Evolutionary conservation across 2,329 filamentous ascomycete species (phyloP).

Genomic region (Hirsutella thompsonii): DNA sequence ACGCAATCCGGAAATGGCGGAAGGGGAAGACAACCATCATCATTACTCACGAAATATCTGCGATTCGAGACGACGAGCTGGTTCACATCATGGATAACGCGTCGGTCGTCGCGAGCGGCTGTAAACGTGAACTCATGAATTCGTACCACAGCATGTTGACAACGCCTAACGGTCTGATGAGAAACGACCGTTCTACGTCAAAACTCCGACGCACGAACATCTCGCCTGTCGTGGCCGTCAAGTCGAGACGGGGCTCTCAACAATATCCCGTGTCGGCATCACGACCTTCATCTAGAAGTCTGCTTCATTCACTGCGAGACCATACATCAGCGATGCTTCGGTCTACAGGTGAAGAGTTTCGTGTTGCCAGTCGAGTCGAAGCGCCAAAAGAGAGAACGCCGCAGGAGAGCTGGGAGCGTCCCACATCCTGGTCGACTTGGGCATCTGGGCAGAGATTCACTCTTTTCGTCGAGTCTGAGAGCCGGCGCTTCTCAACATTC

Average conservation of each 20-base stretch:
- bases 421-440: neutral
- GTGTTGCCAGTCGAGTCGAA: neutral
- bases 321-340: neutral
- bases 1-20: constrained; percentile 66
- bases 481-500: constrained; percentile 1
- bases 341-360: neutral
- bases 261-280: too few relatives aligned
- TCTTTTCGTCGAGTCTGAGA: constrained; percentile 2
- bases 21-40: constrained; percentile 76
- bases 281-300: too few relatives aligned
- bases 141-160: neutral
- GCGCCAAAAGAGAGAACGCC: neutral
- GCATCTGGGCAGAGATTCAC: neutral
- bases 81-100: constrained; percentile 69
- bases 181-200: neutral
- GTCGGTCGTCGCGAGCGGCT: constrained; percentile 53
- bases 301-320: neutral
- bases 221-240: too few relatives aligned
- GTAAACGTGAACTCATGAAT: neutral
- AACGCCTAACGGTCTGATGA: neutral
- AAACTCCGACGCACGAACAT: neutral
- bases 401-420: neutral
- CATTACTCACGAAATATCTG: constrained; percentile 78
- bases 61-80: constrained; percentile 61
- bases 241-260: too few relatives aligned